Conservation (phyloP, 106 monocot species). For the Ottelia alismoides region DNA sequence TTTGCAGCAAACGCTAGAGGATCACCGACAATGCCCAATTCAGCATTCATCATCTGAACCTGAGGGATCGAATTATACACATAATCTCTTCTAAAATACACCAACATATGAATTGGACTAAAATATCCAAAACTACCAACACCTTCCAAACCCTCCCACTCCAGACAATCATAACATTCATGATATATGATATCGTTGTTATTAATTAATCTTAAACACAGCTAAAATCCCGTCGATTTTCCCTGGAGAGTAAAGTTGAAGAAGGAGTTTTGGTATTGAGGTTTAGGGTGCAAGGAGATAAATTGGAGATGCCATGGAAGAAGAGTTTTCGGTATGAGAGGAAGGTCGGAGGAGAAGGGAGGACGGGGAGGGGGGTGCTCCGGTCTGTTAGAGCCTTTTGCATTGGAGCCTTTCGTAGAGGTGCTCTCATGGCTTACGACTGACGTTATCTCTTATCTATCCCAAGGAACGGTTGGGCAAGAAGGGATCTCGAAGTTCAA, state of each 20-base stretch:
- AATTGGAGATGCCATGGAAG: too few relatives aligned
- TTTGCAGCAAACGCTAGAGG: conserved; percentile 7
- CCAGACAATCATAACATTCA: conserved; percentile 28
- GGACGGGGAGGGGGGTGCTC: too few relatives aligned
- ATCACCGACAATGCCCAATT: conserved; percentile 1
- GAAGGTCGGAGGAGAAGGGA: too few relatives aligned
- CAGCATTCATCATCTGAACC: conserved; percentile 20
- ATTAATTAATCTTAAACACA: conserved; percentile 43
- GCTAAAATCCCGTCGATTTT: conserved; percentile 22
- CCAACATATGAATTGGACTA: conserved; percentile 29
- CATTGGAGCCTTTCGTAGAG: too few relatives aligned
- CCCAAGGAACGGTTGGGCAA: too few relatives aligned
- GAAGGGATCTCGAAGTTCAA: too few relatives aligned
- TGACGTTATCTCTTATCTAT: too few relatives aligned
- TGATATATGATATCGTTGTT: conserved; percentile 27
- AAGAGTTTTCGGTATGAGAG: too few relatives aligned
- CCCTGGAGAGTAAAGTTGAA: conserved; percentile 28
- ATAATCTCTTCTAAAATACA: conserved; percentile 39
- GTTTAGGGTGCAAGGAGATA: neutral
- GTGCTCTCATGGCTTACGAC: too few relatives aligned
- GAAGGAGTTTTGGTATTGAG: neutral
- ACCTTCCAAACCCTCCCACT: conserved; percentile 24
- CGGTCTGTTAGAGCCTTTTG: too few relatives aligned
- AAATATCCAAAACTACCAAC: conserved; percentile 23
- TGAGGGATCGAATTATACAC: conserved; percentile 29